Percentiles rank a stretch among this genome's conserved stretches.
Conservation (phyloP, 208 protist species). For the Leishmania tarentolae region DNA sequence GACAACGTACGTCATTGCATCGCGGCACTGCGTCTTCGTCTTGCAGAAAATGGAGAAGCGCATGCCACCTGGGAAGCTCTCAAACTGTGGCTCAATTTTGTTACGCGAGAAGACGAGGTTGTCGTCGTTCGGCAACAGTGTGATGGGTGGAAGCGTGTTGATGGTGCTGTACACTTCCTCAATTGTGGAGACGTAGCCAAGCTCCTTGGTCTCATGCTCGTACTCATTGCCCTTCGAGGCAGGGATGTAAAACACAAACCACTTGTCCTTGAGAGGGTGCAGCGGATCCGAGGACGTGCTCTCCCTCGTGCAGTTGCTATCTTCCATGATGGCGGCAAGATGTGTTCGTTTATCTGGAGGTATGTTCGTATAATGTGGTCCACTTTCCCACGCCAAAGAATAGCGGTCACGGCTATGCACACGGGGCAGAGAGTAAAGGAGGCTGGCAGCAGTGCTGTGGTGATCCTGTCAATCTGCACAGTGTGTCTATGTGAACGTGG, state of each 20-base stretch:
- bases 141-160: constrained; percentile 72
- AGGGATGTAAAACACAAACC: constrained; percentile 82
- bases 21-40: constrained; percentile 67
- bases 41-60: constrained; percentile 76
- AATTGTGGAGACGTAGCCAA: constrained; percentile 75
- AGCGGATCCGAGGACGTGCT: constrained; percentile 23
- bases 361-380: not conserved
- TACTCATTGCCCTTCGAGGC: constrained; percentile 48
- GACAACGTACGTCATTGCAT: constrained; percentile 49
- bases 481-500: too few species aligned
- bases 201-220: constrained; percentile 52
- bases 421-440: not conserved
- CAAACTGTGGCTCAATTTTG: constrained; percentile 73
- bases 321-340: constrained; percentile 4
- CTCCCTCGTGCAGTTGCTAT: constrained; percentile 21
- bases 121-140: constrained; percentile 63
- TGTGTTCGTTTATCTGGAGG: not conserved
- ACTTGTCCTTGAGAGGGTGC: constrained; percentile 79
- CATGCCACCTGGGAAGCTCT: constrained; percentile 72
- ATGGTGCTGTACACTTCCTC: constrained; percentile 77
- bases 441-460: not conserved
- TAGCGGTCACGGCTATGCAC: not conserved
- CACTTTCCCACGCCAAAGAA: not conserved
- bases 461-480: not conserved
- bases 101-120: constrained; percentile 80